phyloP scores from a whole-genome alignment of 2,329 filamentous ascomycete genomes.

The Plectosphaerella plurivora region DNA sequence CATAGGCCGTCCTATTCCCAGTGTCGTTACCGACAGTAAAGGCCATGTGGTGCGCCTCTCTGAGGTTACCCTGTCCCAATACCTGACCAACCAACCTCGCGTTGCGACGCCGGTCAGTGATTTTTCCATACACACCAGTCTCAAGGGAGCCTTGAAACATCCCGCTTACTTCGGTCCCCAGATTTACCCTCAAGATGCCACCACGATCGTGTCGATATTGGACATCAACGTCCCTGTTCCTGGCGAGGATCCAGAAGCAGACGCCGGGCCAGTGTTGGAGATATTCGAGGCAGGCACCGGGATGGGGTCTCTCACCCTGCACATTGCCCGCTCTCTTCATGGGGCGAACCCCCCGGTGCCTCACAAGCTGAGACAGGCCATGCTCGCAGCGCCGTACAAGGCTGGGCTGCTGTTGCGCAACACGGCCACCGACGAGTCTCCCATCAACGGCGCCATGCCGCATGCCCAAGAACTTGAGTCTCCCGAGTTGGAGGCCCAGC shows the following conservation, averaged over 20 bases:
- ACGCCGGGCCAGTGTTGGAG: constrained; percentile 50
- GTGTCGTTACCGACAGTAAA: constrained; percentile 50
- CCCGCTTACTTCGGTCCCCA: constrained; percentile 4
- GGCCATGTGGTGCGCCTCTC: constrained; percentile 50
- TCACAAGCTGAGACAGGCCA: constrained; percentile 31
- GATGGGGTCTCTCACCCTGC: constrained; percentile 74
- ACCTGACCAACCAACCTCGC: constrained; percentile 62
- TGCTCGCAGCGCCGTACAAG: constrained; percentile 12
- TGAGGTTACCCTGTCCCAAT: constrained; percentile 67
- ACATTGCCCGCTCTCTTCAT: constrained; percentile 72
- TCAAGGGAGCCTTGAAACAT: neutral
- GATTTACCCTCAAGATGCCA: constrained; percentile 69
- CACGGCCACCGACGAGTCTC: constrained; percentile 9
- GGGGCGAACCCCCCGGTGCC: constrained; percentile 58
- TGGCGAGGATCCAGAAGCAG: constrained; percentile 23
- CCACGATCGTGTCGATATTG: constrained; percentile 69
- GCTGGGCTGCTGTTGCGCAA: constrained; percentile 6
- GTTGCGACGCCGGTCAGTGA: constrained; percentile 67
- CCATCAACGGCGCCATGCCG: constrained; percentile 1
- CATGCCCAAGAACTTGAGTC: constrained; percentile 14
- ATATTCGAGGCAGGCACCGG: constrained; percentile 83
- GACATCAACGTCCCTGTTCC: constrained; percentile 61
- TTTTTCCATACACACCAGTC: neutral
- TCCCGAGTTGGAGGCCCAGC: constrained; percentile 21
- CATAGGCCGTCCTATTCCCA: constrained; percentile 58